Percentiles rank a stretch among this genome's conserved stretches.
Conservation (phyloP, 768 basidiomycete species). For the Tylopilus felleus region DNA sequence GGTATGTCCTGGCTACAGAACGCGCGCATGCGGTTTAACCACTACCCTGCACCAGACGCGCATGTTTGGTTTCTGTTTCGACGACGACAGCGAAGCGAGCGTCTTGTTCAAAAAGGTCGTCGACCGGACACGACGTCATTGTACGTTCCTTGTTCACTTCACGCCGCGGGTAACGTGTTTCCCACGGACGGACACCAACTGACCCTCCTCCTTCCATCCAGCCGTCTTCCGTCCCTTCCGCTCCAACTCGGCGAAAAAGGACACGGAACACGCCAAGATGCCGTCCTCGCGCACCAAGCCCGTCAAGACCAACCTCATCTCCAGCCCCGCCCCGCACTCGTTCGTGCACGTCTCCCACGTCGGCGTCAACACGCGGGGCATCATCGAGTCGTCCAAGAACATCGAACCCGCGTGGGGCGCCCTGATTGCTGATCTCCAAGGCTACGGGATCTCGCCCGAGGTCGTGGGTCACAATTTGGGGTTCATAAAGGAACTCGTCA, state of each 20-base stretch:
- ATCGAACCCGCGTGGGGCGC: slow-evolving; percentile 54
- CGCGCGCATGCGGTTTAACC: not conserved
- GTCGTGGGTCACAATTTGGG: slow-evolving; percentile 31
- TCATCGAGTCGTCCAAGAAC: slow-evolving; percentile 51
- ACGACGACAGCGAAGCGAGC: slow-evolving; percentile 58
- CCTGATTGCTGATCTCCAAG: slow-evolving; percentile 41
- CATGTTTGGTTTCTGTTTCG: slow-evolving; percentile 54
- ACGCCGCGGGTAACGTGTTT: not conserved
- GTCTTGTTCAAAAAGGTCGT: slow-evolving; percentile 59
- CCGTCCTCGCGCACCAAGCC: slow-evolving; percentile 39
- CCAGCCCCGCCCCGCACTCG: slow-evolving; percentile 54
- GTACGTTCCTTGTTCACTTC: slow-evolving; percentile 12
- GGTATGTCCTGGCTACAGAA: slow-evolving; percentile 46
- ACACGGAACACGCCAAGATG: slow-evolving; percentile 27
- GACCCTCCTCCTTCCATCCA: not conserved
- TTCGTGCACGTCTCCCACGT: slow-evolving; percentile 69
- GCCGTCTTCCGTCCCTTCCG: slow-evolving; percentile 29
- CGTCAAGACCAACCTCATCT: slow-evolving; percentile 43
- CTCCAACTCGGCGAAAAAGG: slow-evolving; percentile 25
- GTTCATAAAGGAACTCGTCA: slow-evolving; percentile 34
- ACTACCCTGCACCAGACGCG: slow-evolving; percentile 29
- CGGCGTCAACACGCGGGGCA: slow-evolving; percentile 49
- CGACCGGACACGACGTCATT: slow-evolving; percentile 46
- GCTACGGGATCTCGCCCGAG: slow-evolving; percentile 35
- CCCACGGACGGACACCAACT: not conserved